Base-by-base conservation (phyloP, 192 early-diverging fungal species). In the Coemansia sp. region DNA sequence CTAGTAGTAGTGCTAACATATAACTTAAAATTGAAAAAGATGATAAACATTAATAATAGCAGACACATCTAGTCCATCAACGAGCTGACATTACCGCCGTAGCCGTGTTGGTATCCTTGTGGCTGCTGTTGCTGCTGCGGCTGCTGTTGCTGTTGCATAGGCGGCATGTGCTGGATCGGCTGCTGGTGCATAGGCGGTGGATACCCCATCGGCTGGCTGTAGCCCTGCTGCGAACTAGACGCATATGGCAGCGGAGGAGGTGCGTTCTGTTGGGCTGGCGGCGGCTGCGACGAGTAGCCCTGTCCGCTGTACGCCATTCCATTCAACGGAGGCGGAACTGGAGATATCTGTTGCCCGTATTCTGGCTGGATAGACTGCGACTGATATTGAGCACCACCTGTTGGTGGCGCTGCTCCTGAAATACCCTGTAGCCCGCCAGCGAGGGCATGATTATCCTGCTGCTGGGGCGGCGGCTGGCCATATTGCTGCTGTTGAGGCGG, bases 101-200 rank as follows among this genome's bases (percentile, higher is more conserved):
- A 82, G 39, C 79, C 79, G 62, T 82, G 79, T 46, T 71, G 75
- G 36, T 67, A 69, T 35, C 64, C 68, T 26, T 71, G 72, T n/a
- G 67, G 68, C 65, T 73, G 71, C 57, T 67, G 74, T 12, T 60
- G 69, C 62, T 46, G 66, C 34, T 55, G 75, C 7, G 39, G 63
- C 30, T 30, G 30, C 16, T 58, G 69, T 62, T 53, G 66, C 41
- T 64, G 75, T 15, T 46, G 62, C 20, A 33, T 52, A n/a, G 61
- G 74, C 21, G 63, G 74, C 7, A 41, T 41, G 39, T 60, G 68
- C 64, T 66, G 41, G 45, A 66, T 69, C 30, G 43, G 60, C 16
- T 68, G 72, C 34, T 59, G 70, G 30, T 75, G 73, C 58, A 68
- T 57, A 16, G 24, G 55, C 33, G 53, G 55, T 16, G 63, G 35